phyloP scores from a whole-genome alignment of 2,329 filamentous ascomycete species.

The Venturia aucupariae region DNA sequence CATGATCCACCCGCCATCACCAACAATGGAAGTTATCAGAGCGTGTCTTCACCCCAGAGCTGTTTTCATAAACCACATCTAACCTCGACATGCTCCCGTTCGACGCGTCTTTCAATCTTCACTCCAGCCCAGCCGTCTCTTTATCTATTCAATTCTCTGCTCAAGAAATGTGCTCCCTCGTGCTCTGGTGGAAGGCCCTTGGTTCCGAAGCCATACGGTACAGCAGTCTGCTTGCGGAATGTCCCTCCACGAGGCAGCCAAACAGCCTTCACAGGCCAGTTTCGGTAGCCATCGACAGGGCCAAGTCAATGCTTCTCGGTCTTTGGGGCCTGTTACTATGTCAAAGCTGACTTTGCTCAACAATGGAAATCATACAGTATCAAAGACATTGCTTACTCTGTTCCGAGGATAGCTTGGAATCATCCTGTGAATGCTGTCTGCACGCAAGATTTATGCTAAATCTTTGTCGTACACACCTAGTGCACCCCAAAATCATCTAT shows the following conservation, averaged over 20 bases:
- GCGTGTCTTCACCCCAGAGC: background rate
- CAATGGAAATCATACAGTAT: background rate
- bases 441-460: background rate
- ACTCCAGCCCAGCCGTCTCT: background rate
- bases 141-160: background rate
- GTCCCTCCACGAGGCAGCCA: background rate
- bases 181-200: background rate
- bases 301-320: background rate
- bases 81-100: background rate
- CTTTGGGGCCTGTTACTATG: background rate
- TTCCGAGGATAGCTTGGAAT: background rate
- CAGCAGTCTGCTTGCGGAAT: background rate
- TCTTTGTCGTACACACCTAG: background rate
- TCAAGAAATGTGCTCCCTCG: background rate
- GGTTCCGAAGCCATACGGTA: background rate
- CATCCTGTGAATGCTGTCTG: background rate
- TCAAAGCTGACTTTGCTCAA: background rate
- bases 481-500: background rate
- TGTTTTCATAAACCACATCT: background rate
- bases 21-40: too few relatives aligned
- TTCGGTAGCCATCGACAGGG: background rate
- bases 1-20: too few relatives aligned
- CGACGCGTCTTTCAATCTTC: conserved; percentile 6
- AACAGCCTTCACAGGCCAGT: background rate
- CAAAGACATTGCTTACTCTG: background rate